Evolutionary conservation across 2,329 filamentous ascomycete genomes (phyloP).

Genomic region (Coleophoma eucalyptorum): DNA sequence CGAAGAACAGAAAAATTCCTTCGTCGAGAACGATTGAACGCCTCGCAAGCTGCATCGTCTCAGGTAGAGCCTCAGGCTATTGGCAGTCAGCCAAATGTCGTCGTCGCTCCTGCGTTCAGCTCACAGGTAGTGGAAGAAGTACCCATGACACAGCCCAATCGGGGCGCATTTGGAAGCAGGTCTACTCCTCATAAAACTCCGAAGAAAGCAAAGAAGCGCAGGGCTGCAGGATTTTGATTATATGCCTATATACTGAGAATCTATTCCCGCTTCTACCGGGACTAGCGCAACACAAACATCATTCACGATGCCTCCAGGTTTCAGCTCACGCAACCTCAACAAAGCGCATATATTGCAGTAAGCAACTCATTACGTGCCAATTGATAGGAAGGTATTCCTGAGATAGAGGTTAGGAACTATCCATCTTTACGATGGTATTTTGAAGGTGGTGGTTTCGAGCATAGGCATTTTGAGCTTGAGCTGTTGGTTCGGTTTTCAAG

Average conservation of each 20-base stretch:
- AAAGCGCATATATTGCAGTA: too few species aligned
- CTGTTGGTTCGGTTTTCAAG: too few species aligned
- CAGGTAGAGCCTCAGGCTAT: conserved; percentile 32
- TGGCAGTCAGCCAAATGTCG: conserved; percentile 22
- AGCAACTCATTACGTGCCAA: too few species aligned
- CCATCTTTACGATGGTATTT: too few species aligned
- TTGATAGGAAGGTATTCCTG: too few species aligned
- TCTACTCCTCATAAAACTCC: conserved; percentile 21
- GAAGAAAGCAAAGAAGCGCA: conserved; percentile 39
- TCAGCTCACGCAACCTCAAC: not conserved
- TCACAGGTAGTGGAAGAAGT: conserved; percentile 24
- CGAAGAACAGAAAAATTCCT: conserved; percentile 25
- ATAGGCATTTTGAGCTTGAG: too few species aligned
- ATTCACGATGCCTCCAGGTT: not conserved
- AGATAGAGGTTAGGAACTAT: too few species aligned
- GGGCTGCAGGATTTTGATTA: conserved; percentile 23
- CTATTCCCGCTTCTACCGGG: not conserved
- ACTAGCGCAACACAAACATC: not conserved
- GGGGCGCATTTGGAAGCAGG: conserved; percentile 43
- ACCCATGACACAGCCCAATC: conserved; percentile 40
- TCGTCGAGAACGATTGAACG: conserved; percentile 17
- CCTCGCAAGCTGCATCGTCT: conserved; percentile 32
- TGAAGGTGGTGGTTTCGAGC: too few species aligned
- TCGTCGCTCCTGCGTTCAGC: conserved; percentile 14
- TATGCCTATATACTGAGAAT: not conserved